Evolutionary conservation across 441 rosid species (phyloP).

Genomic region (Cnidoscolus chayamansa): DNA sequence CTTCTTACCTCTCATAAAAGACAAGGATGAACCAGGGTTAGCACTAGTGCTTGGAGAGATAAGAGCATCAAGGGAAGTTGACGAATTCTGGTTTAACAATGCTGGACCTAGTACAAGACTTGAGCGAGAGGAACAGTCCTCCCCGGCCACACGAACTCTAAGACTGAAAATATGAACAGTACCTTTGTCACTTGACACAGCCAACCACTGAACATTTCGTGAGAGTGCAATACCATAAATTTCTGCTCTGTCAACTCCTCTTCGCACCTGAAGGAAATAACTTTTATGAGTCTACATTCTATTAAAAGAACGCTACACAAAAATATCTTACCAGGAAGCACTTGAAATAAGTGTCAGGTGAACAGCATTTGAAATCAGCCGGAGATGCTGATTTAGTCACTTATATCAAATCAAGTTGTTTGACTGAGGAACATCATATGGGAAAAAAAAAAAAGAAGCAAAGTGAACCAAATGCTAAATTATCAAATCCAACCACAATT

Average conservation of each 20-base stretch:
- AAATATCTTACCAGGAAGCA: not conserved
- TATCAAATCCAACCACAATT: not conserved
- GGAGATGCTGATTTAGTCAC: slow-evolving; percentile 3
- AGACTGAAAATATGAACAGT: slow-evolving; percentile 87
- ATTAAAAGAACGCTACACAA: not conserved
- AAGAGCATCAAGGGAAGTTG: slow-evolving; percentile 62
- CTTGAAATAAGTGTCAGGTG: not conserved
- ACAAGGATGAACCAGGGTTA: slow-evolving; percentile 79
- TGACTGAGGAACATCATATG: not conserved
- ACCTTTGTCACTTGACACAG: slow-evolving; percentile 40
- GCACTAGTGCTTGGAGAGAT: slow-evolving; percentile 63
- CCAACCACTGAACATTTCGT: slow-evolving; percentile 61
- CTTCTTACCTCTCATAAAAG: slow-evolving; percentile 80
- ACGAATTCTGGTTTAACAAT: slow-evolving; percentile 53
- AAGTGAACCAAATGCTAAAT: not conserved
- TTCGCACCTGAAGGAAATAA: slow-evolving; percentile 55
- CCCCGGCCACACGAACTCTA: slow-evolving; percentile 71
- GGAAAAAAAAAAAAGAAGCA: not conserved
- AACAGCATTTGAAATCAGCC: not conserved
- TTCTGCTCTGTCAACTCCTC: slow-evolving; percentile 87
- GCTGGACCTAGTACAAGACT: slow-evolving; percentile 38
- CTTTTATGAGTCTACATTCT: slow-evolving; percentile 10
- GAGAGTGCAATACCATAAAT: slow-evolving; percentile 78
- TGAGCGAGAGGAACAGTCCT: slow-evolving; percentile 46
- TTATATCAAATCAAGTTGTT: not conserved